Conservation (phyloP, 2,329 filamentous ascomycete species). For the Volutella citrinella region DNA sequence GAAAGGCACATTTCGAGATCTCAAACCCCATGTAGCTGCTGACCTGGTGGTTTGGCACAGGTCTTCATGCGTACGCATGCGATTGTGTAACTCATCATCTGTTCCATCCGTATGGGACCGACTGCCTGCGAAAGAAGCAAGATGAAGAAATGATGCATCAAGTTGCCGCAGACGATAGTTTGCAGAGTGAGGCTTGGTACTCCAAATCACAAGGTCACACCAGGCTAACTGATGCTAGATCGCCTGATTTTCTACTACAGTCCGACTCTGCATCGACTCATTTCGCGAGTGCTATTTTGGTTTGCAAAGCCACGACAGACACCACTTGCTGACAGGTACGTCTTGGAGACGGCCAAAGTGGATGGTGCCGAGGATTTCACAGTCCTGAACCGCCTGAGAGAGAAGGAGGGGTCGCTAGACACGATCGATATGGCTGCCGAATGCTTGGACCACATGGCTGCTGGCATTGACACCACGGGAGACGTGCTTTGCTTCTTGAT, state of each 20-base stretch:
- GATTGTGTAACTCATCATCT: constrained; percentile 68
- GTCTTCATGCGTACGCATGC: constrained; percentile 64
- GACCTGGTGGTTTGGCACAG: constrained; percentile 11
- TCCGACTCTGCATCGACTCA: constrained; percentile 47
- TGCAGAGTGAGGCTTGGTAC: constrained; percentile 52
- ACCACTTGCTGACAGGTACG: constrained; percentile 57
- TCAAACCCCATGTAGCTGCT: too few relatives aligned
- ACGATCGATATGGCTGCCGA: constrained; percentile 60
- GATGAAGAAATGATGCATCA: constrained; percentile 67
- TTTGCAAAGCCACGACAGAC: constrained; percentile 54
- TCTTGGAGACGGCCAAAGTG: constrained; percentile 48
- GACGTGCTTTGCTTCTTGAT: constrained; percentile 69
- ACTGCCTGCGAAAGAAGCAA: constrained; percentile 52
- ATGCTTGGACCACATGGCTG: constrained; percentile 69
- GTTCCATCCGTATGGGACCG: constrained; percentile 63
- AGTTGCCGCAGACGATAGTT: constrained; percentile 63
- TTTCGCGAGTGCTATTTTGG: constrained; percentile 43
- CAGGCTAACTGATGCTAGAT: constrained; percentile 38
- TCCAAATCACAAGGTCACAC: not conserved
- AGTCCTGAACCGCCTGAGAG: constrained; percentile 55
- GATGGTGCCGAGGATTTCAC: constrained; percentile 51
- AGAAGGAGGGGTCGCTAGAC: constrained; percentile 46
- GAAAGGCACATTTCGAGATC: too few relatives aligned
- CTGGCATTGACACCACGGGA: constrained; percentile 69
- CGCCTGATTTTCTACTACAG: constrained; percentile 58